Evolutionary conservation across 768 basidiomycete genomes (phyloP), one percentile per base, ranked within the genome.

Genomic region (Boletus rubropictus): DNA sequence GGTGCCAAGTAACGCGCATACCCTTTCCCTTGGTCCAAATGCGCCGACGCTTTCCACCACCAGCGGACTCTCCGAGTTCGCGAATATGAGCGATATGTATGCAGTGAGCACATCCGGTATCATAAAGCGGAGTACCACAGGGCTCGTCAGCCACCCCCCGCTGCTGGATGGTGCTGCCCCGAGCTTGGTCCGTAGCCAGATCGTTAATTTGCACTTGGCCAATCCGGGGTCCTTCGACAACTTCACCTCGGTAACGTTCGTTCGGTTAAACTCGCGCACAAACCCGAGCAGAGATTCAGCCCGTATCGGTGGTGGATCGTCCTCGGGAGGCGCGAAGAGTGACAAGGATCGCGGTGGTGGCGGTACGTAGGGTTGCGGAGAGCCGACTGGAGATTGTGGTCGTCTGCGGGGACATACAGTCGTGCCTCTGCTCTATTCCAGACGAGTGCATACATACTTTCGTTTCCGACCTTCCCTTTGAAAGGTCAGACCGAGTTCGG

Each of bases 11-110:
- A 31, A 25, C 24, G 11, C 3, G 5, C 48, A 40, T 39, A 84
- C 86, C 69, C 70, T 74, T 69, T 90, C 88, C 56, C 86, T 71
- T 20, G 87, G 80, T 6, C 84, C 86, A 61, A 88, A 86, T 9
- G 75, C 77, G n/a, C 80, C 73, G 36, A 85, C 72, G 45, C 73
- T 83, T 57, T 86, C 84, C 25, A 82, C 75, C 11, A 76, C 53
- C 32, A 81, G 66, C n/a, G 62, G 54, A 31, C 67, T 67, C 17
- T 69, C 67, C 29, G 61, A 48, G 24, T 52, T 55, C 3, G 56
- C 63, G 43, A 73, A 68, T 27, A 68, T 71, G 29, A 81, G 63
- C 6, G 76, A 78, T 36, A 88, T 58, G 68, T 81, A 89, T 46
- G 80, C 79, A 6, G 72, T 78, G 46, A 88, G 65, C 39, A 88